Base-by-base conservation (phyloP, 1,139 yeast species). In the Nakaseomyces bracarensis region DNA sequence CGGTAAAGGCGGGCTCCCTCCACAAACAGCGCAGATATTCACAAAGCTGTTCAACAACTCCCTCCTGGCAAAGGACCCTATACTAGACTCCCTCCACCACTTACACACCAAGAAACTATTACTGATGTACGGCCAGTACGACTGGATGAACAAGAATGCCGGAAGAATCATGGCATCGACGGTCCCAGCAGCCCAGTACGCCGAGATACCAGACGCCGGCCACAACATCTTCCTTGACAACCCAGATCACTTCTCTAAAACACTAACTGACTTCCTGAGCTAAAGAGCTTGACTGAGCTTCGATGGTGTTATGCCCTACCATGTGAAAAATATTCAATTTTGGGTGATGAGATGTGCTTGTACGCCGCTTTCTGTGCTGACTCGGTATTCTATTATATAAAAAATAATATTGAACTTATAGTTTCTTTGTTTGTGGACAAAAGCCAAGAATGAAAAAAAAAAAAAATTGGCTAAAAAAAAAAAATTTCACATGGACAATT, bases 161-260 rank as follows among this genome's bases (percentile, higher is more conserved):
- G 95, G 94, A 0, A 46, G 43, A 16, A 53, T 63, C 8, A 69
- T 70, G 31, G 42, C 74, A 82, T 23, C 65, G 18, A 50, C 61
- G 29, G 58, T 76, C 43, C 57, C 65, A 38, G 54, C 49, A 2
- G 61, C 65, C 3, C 55, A 58, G 9, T 75, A 71, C 45, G 64
- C 58, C 15, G 60, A 73, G 3, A 62, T 81, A 1, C 51, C 64
- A 3, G 64, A 71, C 39, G 74, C 85, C 1, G 86, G 93, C 1
- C 94, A 83, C 56, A 87, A 83, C 58, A 61, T 82, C 44, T 82
- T 81, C 53, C 63, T 83, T 46, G 93, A 83, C 57, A 82, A 82
- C 49, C 77, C 79, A 3, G 51, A 63, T 31, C 82, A 71, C 16
- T 80, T 82, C 46, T 77, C 83, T 57, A 50, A 52, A 11, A 20